These are phyloP conservation scores for Didymella arachidicola DNA, from an alignment of 2,329 filamentous ascomycete species.

Conservation along the genomic window DNA sequence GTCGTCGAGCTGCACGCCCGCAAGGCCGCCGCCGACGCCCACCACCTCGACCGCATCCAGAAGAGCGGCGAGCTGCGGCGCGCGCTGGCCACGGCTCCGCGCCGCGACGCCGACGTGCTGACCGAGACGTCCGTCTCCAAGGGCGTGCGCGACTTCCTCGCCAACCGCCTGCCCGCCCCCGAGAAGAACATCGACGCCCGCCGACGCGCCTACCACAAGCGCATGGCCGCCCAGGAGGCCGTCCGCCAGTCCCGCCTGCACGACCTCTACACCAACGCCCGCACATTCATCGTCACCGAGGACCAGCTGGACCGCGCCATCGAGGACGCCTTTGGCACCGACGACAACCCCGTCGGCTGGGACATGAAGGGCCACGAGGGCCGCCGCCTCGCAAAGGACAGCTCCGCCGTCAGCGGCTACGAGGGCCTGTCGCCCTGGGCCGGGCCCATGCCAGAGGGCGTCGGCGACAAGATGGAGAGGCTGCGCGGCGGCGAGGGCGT, in stretches of 20 bases:
- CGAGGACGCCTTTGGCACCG: slow-evolving; percentile 76
- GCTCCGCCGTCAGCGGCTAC: slow-evolving; percentile 1
- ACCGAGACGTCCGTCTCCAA: slow-evolving; percentile 42
- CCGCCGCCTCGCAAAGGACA: slow-evolving; percentile 23
- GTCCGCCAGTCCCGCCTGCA: slow-evolving; percentile 76
- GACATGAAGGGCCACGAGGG: slow-evolving; percentile 33
- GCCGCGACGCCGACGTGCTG: slow-evolving; percentile 67
- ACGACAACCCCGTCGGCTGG: slow-evolving; percentile 56
- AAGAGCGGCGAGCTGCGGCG: slow-evolving; percentile 57
- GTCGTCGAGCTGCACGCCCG: slow-evolving; percentile 70
- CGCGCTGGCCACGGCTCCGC: slow-evolving; percentile 66
- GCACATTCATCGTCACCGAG: slow-evolving; percentile 85
- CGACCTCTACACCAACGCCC: slow-evolving; percentile 87
- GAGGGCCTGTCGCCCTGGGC: slow-evolving; percentile 45
- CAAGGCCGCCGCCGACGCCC: slow-evolving; percentile 38
- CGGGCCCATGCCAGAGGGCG: slow-evolving; percentile 42
- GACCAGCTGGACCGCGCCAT: slow-evolving; percentile 76
- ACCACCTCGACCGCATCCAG: slow-evolving; percentile 32
- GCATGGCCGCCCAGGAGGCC: slow-evolving; percentile 61
- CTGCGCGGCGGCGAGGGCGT: slow-evolving; percentile 48
- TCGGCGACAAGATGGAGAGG: slow-evolving; percentile 44
- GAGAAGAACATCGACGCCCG: slow-evolving; percentile 39
- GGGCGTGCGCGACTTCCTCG: slow-evolving; percentile 46
- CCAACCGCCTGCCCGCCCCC: slow-evolving; percentile 40
- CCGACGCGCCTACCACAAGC: slow-evolving; percentile 50